phyloP scores from a whole-genome alignment of 2,329 filamentous ascomycete genomes.

The Colletotrichum siamense region DNA sequence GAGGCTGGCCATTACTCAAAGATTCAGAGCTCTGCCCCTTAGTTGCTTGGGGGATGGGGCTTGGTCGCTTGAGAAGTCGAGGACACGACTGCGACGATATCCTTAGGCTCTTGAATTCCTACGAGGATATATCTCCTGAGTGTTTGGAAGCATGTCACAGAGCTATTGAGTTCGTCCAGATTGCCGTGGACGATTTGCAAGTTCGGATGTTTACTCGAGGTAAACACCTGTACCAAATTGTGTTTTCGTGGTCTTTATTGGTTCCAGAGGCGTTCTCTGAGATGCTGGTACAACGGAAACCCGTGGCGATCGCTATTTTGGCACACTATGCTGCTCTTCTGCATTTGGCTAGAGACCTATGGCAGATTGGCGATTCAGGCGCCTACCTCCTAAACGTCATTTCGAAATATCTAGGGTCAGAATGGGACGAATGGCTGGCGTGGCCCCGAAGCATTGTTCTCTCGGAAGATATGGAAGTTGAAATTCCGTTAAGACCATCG shows the following conservation, averaged over 20 bases:
- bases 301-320: conserved; percentile 31
- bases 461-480: not conserved
- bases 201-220: not conserved
- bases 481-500: not conserved
- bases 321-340: conserved; percentile 34
- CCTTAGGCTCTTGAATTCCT: not conserved
- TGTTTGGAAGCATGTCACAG: not conserved
- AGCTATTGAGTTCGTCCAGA: not conserved
- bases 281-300: conserved; percentile 25
- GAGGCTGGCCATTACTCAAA: not conserved
- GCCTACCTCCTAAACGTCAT: not conserved
- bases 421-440: not conserved
- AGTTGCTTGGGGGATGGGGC: not conserved
- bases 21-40: not conserved
- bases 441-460: not conserved
- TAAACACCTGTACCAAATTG: conserved; percentile 26
- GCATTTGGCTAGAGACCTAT: conserved; percentile 28
- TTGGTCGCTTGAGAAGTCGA: not conserved
- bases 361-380: conserved; percentile 32
- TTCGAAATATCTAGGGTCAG: not conserved
- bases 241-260: conserved; percentile 31
- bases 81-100: not conserved
- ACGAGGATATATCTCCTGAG: not conserved
- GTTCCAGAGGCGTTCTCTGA: conserved; percentile 26
- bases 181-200: not conserved